Percentiles rank a stretch among this genome's conserved stretches.
Evolutionary conservation across 176 grass and related monocot genomes (phyloP).

Genomic region (Aegilops speltoides): DNA sequence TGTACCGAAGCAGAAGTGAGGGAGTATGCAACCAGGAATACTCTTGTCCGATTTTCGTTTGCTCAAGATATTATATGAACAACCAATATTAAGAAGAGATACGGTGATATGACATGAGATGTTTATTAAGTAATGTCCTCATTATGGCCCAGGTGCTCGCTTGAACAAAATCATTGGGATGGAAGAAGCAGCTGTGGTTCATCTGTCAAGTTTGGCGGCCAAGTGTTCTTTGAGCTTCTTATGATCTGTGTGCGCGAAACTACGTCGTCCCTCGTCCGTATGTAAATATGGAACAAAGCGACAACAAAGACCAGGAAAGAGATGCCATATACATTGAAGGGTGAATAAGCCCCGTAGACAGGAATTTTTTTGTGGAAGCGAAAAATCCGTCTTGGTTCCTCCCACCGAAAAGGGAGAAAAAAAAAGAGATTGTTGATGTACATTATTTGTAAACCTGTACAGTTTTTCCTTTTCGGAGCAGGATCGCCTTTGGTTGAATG

Average conservation of each 20-base stretch:
- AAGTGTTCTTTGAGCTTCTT: slow-evolving; percentile 36
- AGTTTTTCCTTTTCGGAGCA: slow-evolving; percentile 35
- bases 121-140: not conserved
- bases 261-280: slow-evolving; percentile 39
- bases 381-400: slow-evolving; percentile 24
- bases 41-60: not conserved
- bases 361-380: slow-evolving; percentile 18
- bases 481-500: not conserved
- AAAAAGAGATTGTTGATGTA: slow-evolving; percentile 36
- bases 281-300: slow-evolving; percentile 47
- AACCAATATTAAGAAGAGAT: not conserved
- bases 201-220: slow-evolving; percentile 55
- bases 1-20: too few relatives aligned
- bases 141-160: slow-evolving; percentile 41
- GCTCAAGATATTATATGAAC: not conserved
- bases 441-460: slow-evolving; percentile 54
- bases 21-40: not conserved
- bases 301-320: slow-evolving; percentile 37
- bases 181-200: slow-evolving; percentile 36
- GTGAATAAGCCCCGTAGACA: too few relatives aligned
- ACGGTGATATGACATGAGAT: not conserved
- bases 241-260: not conserved
- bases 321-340: slow-evolving; percentile 29
- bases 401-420: not conserved
- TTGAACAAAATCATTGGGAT: slow-evolving; percentile 45